phyloP scores from a whole-genome alignment of 164 flowering plant species.

The Cinnamomum chago region DNA sequence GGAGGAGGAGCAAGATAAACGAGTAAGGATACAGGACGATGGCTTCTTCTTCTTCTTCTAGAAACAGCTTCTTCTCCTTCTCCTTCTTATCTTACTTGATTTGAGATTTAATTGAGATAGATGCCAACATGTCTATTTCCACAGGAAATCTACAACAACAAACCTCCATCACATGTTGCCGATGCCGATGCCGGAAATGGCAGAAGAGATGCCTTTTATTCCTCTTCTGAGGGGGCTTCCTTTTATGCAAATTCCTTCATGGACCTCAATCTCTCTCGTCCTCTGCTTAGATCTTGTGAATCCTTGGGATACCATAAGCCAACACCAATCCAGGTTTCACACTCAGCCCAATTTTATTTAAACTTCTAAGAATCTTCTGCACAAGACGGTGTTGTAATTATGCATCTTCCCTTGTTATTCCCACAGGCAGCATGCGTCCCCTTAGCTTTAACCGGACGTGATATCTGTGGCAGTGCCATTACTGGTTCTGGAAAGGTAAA shows the following conservation, averaged over 20 bases:
- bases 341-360: no score
- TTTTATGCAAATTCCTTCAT: constrained; percentile 82
- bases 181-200: constrained; percentile 30
- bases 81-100: no score
- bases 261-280: constrained; percentile 89
- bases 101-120: no score
- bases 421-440: constrained; percentile 92
- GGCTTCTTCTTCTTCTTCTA: not conserved
- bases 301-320: constrained; percentile 79
- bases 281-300: constrained; percentile 84
- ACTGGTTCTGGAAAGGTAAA: constrained; percentile 97
- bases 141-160: constrained; percentile 47
- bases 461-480: constrained; percentile 95
- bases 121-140: not conserved
- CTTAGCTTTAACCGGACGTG: constrained; percentile 75
- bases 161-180: constrained; percentile 29
- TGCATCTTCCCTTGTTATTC: not conserved
- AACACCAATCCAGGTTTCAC: constrained; percentile 84
- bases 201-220: constrained; percentile 49
- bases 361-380: no score
- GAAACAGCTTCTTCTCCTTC: no score
- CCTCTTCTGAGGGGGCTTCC: constrained; percentile 62
- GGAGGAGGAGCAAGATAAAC: constrained; percentile 43
- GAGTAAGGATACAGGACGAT: constrained; percentile 29
- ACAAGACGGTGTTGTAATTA: not conserved